Base-by-base conservation (phyloP, 2,329 filamentous ascomycete genomes). In the Penicillium sp. region DNA sequence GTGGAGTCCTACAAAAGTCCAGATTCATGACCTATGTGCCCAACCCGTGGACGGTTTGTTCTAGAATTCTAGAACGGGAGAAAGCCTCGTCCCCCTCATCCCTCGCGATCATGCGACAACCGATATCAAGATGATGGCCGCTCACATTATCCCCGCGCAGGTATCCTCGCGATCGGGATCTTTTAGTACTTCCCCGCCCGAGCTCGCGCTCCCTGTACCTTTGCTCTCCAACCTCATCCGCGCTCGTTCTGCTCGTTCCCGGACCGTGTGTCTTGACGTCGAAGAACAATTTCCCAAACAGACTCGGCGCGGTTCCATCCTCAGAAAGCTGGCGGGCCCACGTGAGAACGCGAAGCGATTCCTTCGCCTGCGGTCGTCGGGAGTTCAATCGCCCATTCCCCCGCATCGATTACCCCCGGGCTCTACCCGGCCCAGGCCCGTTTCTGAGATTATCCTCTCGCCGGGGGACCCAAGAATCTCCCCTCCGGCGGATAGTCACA, bases 311-410 rank as follows among this genome's bases (percentile, higher is more conserved):
- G 53, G 44, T 44, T 66, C 66, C 13, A 58, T 72, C 36, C 54
- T 72, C 27, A 64, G 55, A 65, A 76, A 73, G 59, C 69, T 78
- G 69, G 73, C 74, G 66, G 67, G 70, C 50, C 67, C 74, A 67
- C 72, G 74, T 54, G 74, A 77, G 57, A 73, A 74, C 68, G 74
- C 73, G 59, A 77, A 77, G 66, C 69, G 73, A 51, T 66, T 77
- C 60, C 68, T 77, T 61, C 72, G 73, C 63, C 60, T 76, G 54
- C 68, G 68, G 42, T 62, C 68, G 25, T 65, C 72, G 35, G 58
- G 63, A 41, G 30, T 65, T 39, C 57, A 59, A 44, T 52, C 65
- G 36, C 55, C 64, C 40, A 47, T 63, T 42, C 54, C 64, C 51
- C 64, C 63, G 27, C 60, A 43, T 45, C 53, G 55, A 48, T 51